Evolutionary conservation across 768 basidiomycete genomes (phyloP).

Genomic region (Tylopilus rubrobrunneus): DNA sequence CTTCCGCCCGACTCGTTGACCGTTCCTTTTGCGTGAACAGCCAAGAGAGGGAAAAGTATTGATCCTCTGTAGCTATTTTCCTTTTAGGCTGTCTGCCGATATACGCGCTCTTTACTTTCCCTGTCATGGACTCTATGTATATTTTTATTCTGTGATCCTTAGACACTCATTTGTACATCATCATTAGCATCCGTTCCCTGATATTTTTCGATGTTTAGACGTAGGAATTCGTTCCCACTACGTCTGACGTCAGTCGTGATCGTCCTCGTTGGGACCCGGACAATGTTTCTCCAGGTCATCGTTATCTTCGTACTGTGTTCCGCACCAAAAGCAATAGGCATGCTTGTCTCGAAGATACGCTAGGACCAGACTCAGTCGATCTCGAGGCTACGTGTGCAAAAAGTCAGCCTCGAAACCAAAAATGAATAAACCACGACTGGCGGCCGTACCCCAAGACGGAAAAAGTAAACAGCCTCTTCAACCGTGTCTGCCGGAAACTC

Average conservation of each 20-base stretch:
- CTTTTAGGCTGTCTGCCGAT: not conserved
- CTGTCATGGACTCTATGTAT: constrained; percentile 18
- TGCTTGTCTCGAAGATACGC: constrained; percentile 70
- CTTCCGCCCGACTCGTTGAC: not conserved
- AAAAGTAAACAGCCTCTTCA: constrained; percentile 64
- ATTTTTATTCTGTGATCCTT: constrained; percentile 12
- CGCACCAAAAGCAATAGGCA: constrained; percentile 88
- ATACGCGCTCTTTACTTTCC: constrained; percentile 16
- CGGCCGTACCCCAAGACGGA: constrained; percentile 56
- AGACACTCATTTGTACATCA: constrained; percentile 32
- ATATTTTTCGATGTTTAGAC: not conserved
- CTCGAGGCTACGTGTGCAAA: constrained; percentile 51
- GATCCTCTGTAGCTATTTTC: not conserved
- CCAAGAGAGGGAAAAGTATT: not conserved
- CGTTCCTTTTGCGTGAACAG: not conserved
- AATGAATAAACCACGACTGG: not conserved
- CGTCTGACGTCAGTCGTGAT: constrained; percentile 59
- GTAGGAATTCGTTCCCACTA: not conserved
- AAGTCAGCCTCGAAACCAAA: constrained; percentile 10
- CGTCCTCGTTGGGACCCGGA: constrained; percentile 73
- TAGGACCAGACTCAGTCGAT: constrained; percentile 64
- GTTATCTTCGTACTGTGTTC: constrained; percentile 60
- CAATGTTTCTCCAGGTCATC: constrained; percentile 63
- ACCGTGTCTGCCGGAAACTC: constrained; percentile 52
- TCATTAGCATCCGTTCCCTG: constrained; percentile 22